These are phyloP conservation scores for Corrigiola litoralis DNA, from an alignment of 179 eudicot genomes.

Conservation along the genomic window DNA sequence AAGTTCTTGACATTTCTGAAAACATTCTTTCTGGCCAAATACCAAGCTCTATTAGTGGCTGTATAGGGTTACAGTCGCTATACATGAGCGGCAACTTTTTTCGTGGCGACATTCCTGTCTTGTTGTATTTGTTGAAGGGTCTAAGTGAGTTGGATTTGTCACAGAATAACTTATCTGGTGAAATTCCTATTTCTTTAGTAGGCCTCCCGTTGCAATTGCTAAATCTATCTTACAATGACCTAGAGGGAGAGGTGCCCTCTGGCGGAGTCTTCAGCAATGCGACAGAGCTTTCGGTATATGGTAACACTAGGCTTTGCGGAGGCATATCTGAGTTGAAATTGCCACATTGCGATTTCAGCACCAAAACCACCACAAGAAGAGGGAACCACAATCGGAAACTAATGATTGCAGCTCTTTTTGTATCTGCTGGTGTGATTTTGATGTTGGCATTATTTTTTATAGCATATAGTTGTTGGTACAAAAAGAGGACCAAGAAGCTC, in stretches of 20 bases:
- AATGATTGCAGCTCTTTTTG: neutral
- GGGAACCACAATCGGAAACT: neutral
- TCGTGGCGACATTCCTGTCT: slow-evolving; percentile 17
- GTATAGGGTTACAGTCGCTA: slow-evolving; percentile 3
- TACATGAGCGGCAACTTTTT: slow-evolving; percentile 10
- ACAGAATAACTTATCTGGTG: slow-evolving; percentile 2
- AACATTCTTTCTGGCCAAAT: slow-evolving; percentile 23
- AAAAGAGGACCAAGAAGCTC: neutral
- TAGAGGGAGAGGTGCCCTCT: slow-evolving; percentile 19
- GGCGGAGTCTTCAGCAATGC: slow-evolving; percentile 15
- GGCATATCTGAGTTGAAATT: slow-evolving; percentile 1
- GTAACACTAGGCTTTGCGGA: slow-evolving; percentile 23
- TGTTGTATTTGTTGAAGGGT: slow-evolving; percentile 15
- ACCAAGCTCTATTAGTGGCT: slow-evolving; percentile 20
- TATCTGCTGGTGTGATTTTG: neutral
- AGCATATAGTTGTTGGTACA: neutral
- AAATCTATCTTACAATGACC: slow-evolving; percentile 16
- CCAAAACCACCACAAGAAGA: neutral
- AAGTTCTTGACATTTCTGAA: neutral
- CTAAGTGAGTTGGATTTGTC: slow-evolving; percentile 13
- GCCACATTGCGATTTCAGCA: neutral
- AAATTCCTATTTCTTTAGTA: neutral
- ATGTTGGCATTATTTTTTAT: neutral
- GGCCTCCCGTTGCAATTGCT: neutral
- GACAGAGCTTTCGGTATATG: neutral